phyloP scores from a whole-genome alignment of 2,329 filamentous ascomycete genomes.

The Stylonectria norvegica region DNA sequence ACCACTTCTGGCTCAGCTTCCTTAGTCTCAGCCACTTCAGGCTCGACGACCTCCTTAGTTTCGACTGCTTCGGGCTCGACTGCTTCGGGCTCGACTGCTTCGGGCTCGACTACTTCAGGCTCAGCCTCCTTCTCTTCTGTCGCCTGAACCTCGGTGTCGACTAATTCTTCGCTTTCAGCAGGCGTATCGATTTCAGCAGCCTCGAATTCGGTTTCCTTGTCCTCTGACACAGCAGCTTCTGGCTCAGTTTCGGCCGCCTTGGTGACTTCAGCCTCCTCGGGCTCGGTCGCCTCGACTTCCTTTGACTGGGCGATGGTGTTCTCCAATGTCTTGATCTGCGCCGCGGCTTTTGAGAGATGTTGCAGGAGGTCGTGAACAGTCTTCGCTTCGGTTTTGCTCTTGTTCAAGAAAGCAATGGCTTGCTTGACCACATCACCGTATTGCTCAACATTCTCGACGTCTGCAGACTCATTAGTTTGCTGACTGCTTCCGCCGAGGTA shows the following conservation, averaged over 20 bases:
- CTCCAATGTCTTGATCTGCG: slow-evolving; percentile 8
- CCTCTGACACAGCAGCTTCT: background rate
- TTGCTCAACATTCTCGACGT: slow-evolving; percentile 9
- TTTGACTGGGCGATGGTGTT: no score
- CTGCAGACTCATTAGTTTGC: slow-evolving; percentile 7
- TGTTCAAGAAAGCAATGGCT: slow-evolving; percentile 10
- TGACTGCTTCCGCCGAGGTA: background rate
- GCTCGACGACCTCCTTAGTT: slow-evolving; percentile 1
- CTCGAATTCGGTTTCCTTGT: background rate
- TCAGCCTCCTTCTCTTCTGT: slow-evolving; percentile 1
- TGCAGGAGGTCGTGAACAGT: slow-evolving; percentile 13
- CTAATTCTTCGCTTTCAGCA: slow-evolving; percentile 1
- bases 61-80: background rate
- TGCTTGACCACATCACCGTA: slow-evolving; percentile 13
- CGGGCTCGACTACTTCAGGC: background rate
- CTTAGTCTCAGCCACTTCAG: background rate
- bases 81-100: background rate
- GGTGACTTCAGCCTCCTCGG: background rate
- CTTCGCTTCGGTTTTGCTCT: slow-evolving; percentile 12
- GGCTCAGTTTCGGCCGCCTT: background rate
- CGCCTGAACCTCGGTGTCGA: background rate
- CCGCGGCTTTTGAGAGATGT: slow-evolving; percentile 11
- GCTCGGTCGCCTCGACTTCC: background rate
- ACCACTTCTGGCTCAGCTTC: background rate
- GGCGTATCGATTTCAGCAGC: background rate